Evolutionary conservation across 805 yeast genomes (phyloP).

Genomic region (Yarrowia hollandica): DNA sequence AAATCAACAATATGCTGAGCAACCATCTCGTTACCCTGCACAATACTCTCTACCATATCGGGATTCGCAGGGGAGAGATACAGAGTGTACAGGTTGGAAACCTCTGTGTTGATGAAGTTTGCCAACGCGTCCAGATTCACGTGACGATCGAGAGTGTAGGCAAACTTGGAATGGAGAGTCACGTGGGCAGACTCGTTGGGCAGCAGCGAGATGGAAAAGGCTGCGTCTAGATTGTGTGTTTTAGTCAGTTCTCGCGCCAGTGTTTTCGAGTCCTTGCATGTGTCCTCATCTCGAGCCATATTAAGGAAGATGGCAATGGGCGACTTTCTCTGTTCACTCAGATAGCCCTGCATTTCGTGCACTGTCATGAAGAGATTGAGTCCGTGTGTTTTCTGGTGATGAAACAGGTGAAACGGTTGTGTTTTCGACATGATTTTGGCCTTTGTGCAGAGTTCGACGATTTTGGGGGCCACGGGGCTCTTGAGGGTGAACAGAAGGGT

Average conservation of each 20-base stretch:
- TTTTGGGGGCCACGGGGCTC: slow-evolving; percentile 40
- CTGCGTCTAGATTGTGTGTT: slow-evolving; percentile 47
- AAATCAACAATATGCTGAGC: slow-evolving; percentile 36
- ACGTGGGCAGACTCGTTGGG: slow-evolving; percentile 40
- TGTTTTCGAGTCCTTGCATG: too few species aligned
- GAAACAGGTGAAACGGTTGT: slow-evolving; percentile 85
- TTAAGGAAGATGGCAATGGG: slow-evolving; percentile 69
- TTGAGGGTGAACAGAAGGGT: not conserved
- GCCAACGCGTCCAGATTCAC: slow-evolving; percentile 43
- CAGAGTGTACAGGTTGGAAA: slow-evolving; percentile 43
- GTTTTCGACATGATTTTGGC: slow-evolving; percentile 73
- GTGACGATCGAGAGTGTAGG: slow-evolving; percentile 35
- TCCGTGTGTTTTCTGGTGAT: slow-evolving; percentile 32
- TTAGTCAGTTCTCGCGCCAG: slow-evolving; percentile 36
- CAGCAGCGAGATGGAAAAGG: slow-evolving; percentile 50
- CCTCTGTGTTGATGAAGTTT: slow-evolving; percentile 43
- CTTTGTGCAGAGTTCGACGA: slow-evolving; percentile 61
- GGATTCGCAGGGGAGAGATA: slow-evolving; percentile 44
- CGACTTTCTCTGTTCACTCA: slow-evolving; percentile 47
- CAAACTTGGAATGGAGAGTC: slow-evolving; percentile 34
- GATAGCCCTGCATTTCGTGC: slow-evolving; percentile 43
- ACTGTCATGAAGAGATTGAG: slow-evolving; percentile 41
- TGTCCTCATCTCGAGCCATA: too few species aligned
- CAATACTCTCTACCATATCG: slow-evolving; percentile 37
- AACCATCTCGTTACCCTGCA: slow-evolving; percentile 39